Percentiles rank a stretch among this genome's conserved stretches.
Evolutionary conservation across 352 stramenopile genomes (phyloP).

Genomic region (Phytophthora constricta): DNA sequence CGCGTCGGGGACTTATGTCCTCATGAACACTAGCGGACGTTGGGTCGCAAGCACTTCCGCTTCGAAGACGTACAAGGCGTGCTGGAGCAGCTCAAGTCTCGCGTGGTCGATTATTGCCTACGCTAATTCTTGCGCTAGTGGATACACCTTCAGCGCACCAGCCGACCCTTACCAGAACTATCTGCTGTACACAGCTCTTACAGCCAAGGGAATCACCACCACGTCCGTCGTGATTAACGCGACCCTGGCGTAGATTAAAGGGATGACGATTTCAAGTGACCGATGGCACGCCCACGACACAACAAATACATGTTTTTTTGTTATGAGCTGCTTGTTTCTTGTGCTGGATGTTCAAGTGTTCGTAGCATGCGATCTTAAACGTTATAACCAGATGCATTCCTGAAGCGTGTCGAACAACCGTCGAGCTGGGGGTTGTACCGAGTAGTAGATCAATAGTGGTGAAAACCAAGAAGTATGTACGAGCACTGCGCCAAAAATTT

Average conservation of each 20-base stretch:
- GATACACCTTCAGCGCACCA: conserved; percentile 38
- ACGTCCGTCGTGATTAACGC: conserved; percentile 54
- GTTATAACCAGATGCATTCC: too few relatives aligned
- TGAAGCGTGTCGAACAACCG: too few relatives aligned
- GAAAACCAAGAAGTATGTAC: too few relatives aligned
- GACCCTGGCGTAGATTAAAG: conserved; percentile 25
- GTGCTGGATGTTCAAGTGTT: too few relatives aligned
- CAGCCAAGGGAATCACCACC: conserved; percentile 33
- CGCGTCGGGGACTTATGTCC: conserved; percentile 31
- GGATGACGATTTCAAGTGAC: background rate
- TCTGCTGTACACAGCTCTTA: conserved; percentile 42
- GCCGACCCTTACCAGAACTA: conserved; percentile 63
- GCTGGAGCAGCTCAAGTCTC: conserved; percentile 44
- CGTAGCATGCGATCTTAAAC: too few relatives aligned
- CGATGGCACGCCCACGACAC: background rate
- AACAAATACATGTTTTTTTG: too few relatives aligned
- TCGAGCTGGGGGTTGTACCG: too few relatives aligned
- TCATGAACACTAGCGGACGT: conserved; percentile 40
- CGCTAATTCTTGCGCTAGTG: conserved; percentile 28
- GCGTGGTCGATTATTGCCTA: conserved; percentile 47
- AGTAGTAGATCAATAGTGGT: too few relatives aligned
- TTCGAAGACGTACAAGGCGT: conserved; percentile 42
- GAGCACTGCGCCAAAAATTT: too few relatives aligned
- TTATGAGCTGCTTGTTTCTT: too few relatives aligned
- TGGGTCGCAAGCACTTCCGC: conserved; percentile 39